A percentile compares a stretch with the other conserved stretches of the same genome.
Conservation (phyloP, 768 basidiomycete genomes). For the Boletus coccyginus region DNA sequence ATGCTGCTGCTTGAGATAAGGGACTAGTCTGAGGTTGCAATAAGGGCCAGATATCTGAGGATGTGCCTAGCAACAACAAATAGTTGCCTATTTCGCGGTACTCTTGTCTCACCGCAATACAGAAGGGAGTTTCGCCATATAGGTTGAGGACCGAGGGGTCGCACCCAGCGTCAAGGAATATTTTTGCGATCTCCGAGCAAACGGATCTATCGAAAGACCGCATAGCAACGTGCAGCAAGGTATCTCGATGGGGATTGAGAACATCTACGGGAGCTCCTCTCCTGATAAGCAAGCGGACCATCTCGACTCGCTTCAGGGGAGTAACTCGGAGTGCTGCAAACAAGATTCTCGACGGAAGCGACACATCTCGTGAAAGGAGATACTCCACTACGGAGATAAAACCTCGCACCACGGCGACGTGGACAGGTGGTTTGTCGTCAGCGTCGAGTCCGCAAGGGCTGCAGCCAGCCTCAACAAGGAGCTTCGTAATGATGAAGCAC, state of each 20-base stretch:
- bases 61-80: background rate
- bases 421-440: background rate
- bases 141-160: background rate
- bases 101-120: background rate
- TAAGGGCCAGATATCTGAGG: background rate
- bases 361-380: background rate
- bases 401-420: background rate
- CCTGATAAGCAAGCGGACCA: background rate
- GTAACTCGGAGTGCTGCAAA: background rate
- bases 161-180: background rate
- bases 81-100: background rate
- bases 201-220: background rate
- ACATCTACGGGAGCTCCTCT: background rate
- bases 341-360: background rate
- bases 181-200: background rate
- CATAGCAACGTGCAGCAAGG: background rate
- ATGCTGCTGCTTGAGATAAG: background rate
- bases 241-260: background rate
- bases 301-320: background rate
- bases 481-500: background rate
- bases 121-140: background rate
- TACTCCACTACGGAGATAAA: background rate
- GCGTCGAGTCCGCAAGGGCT: background rate
- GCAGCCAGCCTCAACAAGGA: constrained; percentile 1
- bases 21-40: background rate